Percentiles rank a stretch among this genome's conserved stretches.
Conservation (phyloP, 805 yeast genomes). For the Monosporozyma unispora region DNA sequence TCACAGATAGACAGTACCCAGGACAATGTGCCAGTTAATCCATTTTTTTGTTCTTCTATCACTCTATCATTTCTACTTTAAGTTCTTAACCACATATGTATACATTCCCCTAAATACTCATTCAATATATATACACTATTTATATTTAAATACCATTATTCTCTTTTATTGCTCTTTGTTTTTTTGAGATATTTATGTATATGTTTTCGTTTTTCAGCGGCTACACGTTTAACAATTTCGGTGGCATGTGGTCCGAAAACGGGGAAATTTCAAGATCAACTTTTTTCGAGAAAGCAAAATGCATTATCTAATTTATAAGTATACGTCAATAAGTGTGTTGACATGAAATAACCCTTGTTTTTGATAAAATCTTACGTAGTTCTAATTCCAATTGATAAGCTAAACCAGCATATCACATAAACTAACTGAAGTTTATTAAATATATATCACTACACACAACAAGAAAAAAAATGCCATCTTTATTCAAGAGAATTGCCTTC, state of each 20-base stretch:
- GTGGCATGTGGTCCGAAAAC: not conserved
- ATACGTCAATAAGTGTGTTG: not conserved
- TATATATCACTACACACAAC: not conserved
- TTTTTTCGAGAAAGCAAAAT: not conserved
- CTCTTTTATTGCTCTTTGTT: too few relatives aligned
- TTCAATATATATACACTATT: too few relatives aligned
- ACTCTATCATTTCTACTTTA: not conserved
- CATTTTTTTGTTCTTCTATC: not conserved
- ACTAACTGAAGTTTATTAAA: not conserved
- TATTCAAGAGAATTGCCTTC: slow-evolving; percentile 26
- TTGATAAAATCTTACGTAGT: too few relatives aligned
- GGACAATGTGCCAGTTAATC: slow-evolving; percentile 47
- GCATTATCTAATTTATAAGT: not conserved
- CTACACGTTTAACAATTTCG: not conserved
- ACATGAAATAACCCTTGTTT: not conserved
- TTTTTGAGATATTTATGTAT: too few relatives aligned
- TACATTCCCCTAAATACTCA: not conserved
- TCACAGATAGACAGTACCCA: slow-evolving; percentile 56
- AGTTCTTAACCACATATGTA: not conserved
- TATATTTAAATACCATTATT: too few relatives aligned
- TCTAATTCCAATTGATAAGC: not conserved
- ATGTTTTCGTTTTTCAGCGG: not conserved
- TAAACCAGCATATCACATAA: not conserved
- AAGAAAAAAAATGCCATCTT: slow-evolving; percentile 25
- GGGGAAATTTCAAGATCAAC: not conserved